Evolutionary conservation across 495 filamentous ascomycete genomes (phyloP).

Genomic region (Xylaria telfairii): DNA sequence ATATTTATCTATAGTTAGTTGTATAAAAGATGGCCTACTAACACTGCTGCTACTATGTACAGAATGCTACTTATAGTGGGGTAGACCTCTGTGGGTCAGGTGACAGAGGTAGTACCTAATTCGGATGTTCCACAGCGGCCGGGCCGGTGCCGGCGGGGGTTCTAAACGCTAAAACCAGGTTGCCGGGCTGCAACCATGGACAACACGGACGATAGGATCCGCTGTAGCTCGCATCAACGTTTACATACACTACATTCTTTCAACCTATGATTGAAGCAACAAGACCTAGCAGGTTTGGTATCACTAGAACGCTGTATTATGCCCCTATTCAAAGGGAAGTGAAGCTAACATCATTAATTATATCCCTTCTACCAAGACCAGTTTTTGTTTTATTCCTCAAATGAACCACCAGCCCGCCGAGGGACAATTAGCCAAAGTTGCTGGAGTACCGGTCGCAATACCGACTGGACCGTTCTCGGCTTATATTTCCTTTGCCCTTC

Average conservation of each 20-base stretch:
- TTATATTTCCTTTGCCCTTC: background rate
- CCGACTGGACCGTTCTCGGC: constrained; percentile 12
- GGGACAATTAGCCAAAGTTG: constrained; percentile 14
- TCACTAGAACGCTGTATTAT: background rate
- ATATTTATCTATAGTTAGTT: too few species aligned
- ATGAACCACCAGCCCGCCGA: background rate
- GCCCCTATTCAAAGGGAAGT: background rate
- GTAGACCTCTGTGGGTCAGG: background rate
- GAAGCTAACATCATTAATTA: background rate
- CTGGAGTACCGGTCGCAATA: constrained; percentile 24
- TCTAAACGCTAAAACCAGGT: background rate
- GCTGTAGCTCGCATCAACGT: too few species aligned
- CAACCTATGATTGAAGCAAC: background rate
- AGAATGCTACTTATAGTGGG: too few species aligned
- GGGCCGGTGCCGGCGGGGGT: too few species aligned
- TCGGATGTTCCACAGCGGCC: too few species aligned
- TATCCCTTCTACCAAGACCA: background rate
- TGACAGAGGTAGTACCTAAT: too few species aligned
- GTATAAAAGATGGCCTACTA: too few species aligned
- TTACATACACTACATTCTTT: too few species aligned
- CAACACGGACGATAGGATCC: too few species aligned
- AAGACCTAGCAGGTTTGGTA: background rate
- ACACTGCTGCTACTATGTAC: too few species aligned
- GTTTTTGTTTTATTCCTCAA: background rate
- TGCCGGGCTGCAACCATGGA: too few species aligned